Percentiles rank a stretch among this genome's conserved stretches.
Evolutionary conservation across 805 yeast genomes (phyloP).

Genomic region (Candida dajiaensis): DNA sequence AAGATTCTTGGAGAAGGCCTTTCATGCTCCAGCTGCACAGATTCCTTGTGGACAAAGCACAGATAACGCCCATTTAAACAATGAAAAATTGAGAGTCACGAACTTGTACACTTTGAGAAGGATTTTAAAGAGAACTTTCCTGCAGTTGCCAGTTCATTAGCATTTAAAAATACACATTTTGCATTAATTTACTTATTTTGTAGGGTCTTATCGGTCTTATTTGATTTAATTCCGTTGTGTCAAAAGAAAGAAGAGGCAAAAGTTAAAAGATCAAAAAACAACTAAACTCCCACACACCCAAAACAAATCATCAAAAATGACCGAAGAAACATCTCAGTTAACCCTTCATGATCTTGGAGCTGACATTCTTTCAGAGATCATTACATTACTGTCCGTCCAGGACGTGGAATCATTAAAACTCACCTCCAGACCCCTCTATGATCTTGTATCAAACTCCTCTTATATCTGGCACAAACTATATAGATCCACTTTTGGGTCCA

Average conservation of each 20-base stretch:
- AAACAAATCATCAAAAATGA: neutral
- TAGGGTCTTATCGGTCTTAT: neutral
- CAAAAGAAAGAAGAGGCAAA: neutral
- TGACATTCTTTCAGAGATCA: slow-evolving; percentile 19
- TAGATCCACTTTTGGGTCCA: slow-evolving; percentile 38
- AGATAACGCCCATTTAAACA: slow-evolving; percentile 88
- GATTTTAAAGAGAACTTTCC: slow-evolving; percentile 36
- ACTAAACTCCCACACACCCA: too few relatives aligned
- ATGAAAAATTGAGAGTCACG: slow-evolving; percentile 75
- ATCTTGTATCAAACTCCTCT: slow-evolving; percentile 31
- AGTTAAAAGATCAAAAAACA: too few relatives aligned
- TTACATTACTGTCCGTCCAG: slow-evolving; percentile 16
- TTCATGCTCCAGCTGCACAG: slow-evolving; percentile 88
- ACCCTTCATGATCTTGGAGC: neutral
- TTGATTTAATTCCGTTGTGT: neutral
- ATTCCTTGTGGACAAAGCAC: slow-evolving; percentile 95
- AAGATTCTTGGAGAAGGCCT: slow-evolving; percentile 73
- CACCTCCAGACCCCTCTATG: slow-evolving; percentile 33
- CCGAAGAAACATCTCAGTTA: neutral
- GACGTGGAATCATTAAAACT: slow-evolving; percentile 37
- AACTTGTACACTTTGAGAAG: slow-evolving; percentile 71
- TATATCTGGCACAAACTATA: slow-evolving; percentile 41
- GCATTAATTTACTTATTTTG: neutral
- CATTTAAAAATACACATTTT: neutral
- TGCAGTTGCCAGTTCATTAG: slow-evolving; percentile 13